These are phyloP conservation scores for Physocladia obscura DNA, from an alignment of 192 early-diverging fungal genomes.

Conservation along the genomic window DNA sequence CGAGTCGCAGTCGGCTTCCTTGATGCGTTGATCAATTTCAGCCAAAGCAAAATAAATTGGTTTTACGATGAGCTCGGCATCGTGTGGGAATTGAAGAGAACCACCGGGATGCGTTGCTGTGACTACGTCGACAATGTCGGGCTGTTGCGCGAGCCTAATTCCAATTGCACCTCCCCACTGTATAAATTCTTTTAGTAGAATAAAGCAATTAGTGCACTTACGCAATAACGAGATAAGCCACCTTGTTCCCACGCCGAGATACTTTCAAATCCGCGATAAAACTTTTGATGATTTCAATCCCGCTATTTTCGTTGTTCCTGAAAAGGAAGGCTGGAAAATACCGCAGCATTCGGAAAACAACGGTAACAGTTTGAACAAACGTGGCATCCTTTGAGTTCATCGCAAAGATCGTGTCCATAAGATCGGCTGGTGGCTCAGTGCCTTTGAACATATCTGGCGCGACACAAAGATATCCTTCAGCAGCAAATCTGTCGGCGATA, in stretches of 20 bases:
- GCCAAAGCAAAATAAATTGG: constrained; percentile 20
- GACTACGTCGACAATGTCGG: constrained; percentile 15
- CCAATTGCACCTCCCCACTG: constrained; percentile 10
- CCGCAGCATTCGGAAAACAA: constrained; percentile 1
- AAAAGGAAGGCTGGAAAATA: constrained; percentile 7
- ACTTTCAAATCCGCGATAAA: constrained; percentile 9
- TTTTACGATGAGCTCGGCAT: background rate
- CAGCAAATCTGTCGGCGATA: constrained; percentile 37
- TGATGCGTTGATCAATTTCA: background rate
- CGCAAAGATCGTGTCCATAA: background rate
- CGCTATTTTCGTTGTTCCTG: background rate
- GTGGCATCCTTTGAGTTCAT: background rate
- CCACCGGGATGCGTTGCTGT: constrained; percentile 16
- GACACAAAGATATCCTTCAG: constrained; percentile 7
- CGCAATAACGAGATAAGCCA: constrained; percentile 14
- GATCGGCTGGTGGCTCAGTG: constrained; percentile 2
- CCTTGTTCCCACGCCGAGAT: background rate
- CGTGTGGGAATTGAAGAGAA: constrained; percentile 4
- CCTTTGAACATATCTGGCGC: constrained; percentile 31
- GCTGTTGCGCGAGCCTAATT: constrained; percentile 9
- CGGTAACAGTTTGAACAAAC: background rate
- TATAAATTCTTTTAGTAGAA: no score
- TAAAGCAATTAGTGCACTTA: no score
- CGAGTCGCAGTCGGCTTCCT: background rate
- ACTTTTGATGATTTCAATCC: background rate